Conservation (phyloP, 305 asterid species). For the Euphrasia arctica region DNA sequence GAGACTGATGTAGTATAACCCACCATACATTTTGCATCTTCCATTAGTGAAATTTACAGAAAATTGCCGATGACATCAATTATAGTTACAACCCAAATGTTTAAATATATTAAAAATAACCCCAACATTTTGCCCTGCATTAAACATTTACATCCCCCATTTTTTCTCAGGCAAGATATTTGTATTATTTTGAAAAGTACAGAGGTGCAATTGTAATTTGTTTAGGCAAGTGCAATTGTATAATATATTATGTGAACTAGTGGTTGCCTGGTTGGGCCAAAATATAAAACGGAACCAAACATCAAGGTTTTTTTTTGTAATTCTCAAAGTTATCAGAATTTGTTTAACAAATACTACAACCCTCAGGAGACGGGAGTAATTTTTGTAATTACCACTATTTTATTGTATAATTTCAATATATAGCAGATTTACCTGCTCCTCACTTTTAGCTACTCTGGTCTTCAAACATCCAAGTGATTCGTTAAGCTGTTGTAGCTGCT, state of each 20-base stretch:
- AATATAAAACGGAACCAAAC: background rate
- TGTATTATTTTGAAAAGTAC: background rate
- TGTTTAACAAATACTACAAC: background rate
- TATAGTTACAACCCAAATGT: background rate
- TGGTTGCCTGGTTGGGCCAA: background rate
- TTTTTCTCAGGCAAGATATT: background rate
- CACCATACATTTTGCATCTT: background rate
- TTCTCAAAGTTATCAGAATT: background rate
- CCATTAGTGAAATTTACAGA: background rate
- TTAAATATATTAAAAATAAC: background rate
- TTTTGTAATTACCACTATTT: background rate
- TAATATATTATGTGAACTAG: background rate
- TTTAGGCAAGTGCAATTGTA: background rate
- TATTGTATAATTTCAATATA: background rate
- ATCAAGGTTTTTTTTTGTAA: background rate
- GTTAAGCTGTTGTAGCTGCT: constrained; percentile 64
- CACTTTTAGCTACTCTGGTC: constrained; percentile 57
- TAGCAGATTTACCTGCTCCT: constrained; percentile 63
- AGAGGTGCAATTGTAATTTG: background rate
- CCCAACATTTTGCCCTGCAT: background rate
- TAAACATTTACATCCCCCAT: background rate
- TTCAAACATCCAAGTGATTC: constrained; percentile 61
- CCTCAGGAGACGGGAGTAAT: background rate
- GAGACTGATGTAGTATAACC: background rate
- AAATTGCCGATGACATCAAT: background rate